Evolutionary conservation across 2,329 filamentous ascomycete genomes (phyloP).

Genomic region (Trematosphaeria pertusa): DNA sequence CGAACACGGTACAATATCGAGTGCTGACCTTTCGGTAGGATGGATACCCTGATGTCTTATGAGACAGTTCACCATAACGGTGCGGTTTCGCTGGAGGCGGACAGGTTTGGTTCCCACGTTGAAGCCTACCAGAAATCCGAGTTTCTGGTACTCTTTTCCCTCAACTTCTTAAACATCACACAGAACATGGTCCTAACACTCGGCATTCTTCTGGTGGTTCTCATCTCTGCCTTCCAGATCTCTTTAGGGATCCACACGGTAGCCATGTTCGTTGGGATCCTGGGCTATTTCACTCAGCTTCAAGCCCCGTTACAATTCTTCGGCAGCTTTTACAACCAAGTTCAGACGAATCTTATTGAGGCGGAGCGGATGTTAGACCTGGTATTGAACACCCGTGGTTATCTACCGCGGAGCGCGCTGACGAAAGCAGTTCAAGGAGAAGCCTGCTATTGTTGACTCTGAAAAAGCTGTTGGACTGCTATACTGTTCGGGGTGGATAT

Average conservation of each 20-base stretch:
- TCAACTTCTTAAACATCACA: slow-evolving; percentile 22
- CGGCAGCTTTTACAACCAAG: slow-evolving; percentile 27
- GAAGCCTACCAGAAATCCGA: slow-evolving; percentile 21
- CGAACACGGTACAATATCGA: not conserved
- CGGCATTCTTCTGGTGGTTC: slow-evolving; percentile 15
- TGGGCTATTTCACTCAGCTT: slow-evolving; percentile 27
- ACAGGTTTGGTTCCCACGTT: slow-evolving; percentile 12
- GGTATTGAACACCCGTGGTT: too few species aligned
- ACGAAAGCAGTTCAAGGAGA: slow-evolving; percentile 17
- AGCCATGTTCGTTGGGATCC: slow-evolving; percentile 22
- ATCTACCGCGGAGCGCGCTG: too few species aligned
- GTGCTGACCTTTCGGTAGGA: slow-evolving; percentile 30
- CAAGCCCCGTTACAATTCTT: slow-evolving; percentile 29
- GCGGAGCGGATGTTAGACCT: slow-evolving; percentile 28
- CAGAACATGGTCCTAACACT: slow-evolving; percentile 24
- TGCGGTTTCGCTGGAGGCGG: slow-evolving; percentile 15
- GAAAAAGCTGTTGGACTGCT: slow-evolving; percentile 6
- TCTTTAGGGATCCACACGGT: slow-evolving; percentile 12
- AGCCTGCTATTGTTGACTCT: slow-evolving; percentile 14
- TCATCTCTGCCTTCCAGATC: slow-evolving; percentile 19
- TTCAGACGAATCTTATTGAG: slow-evolving; percentile 31
- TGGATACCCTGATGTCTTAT: slow-evolving; percentile 58
- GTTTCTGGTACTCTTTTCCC: slow-evolving; percentile 19
- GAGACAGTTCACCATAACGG: slow-evolving; percentile 40
- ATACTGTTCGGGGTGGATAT: slow-evolving; percentile 13